Evolutionary conservation across 805 yeast species (phyloP), one percentile per base, ranked within the genome.

Genomic region (Ascoidea asiatica): DNA sequence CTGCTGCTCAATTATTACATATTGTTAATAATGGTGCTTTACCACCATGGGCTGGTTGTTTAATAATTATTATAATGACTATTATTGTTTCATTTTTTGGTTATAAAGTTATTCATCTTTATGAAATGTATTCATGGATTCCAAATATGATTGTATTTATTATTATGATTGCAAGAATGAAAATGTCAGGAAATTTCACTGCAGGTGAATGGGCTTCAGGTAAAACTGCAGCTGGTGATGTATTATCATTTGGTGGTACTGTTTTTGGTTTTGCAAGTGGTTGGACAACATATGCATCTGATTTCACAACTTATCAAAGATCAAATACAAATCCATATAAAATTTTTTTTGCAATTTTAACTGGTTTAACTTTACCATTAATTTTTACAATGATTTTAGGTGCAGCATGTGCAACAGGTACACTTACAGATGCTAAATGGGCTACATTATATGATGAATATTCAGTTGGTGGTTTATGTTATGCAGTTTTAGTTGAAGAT

Each of bases 231-330:
- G 94, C 92, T 29, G 95, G 86, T 51, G 55, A 61, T 55, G 87
- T 85, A 18, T 66, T 88, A 47, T 77, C 90, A 18, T 86, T 81
- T 53, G 95, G 95, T 58, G 80, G 88, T 61, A 64, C 92, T 39
- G 61, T 83, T 51, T 88, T 75, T 55, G 96, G 96, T 50, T 88
- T 81, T 57, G 94, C 95, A 42, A 75, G 95, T 44, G 96, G 96
- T 50, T 88, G 97, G 97, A 77, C 94, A 46, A 80, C 95, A 17
- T 86, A 81, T 54, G 92, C 96, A 21, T 77, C 95, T 43, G 97
- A 88, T 65, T 89, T 87, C 66, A 86, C 95, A 42, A 87, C 81
- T 39, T 89, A 86, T 67, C 85, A 83, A 73, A 85, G 82, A 52
- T 67, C 73, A 54, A 70, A 74, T 56, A 76, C 80, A 50, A 73